A percentile compares a stretch with the other conserved stretches of the same genome.
Evolutionary conservation across 2,329 filamentous ascomycete genomes (phyloP).

Genomic region (Paradendryphiella salina): DNA sequence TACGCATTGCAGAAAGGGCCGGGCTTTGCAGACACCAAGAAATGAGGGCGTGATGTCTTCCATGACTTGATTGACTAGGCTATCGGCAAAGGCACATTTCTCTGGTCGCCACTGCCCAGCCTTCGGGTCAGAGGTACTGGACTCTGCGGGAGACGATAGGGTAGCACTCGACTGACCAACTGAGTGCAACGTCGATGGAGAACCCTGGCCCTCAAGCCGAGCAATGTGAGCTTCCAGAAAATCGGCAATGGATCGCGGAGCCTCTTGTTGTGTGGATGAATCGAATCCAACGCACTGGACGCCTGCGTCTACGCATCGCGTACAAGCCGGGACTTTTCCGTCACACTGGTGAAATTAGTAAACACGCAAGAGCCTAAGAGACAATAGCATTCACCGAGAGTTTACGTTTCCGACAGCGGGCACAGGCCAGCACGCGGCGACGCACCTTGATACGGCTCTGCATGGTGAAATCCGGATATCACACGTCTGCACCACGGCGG

Average conservation of each 20-base stretch:
- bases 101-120: conserved; percentile 20
- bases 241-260: conserved; percentile 41
- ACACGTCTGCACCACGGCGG: conserved; percentile 17
- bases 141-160: conserved; percentile 35
- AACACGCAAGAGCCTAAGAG: conserved; percentile 1
- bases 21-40: conserved; percentile 41
- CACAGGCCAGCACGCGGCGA: conserved; percentile 43
- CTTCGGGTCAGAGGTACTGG: conserved; percentile 26
- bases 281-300: conserved; percentile 43
- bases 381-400: conserved; percentile 33
- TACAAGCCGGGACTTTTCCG: conserved; percentile 43
- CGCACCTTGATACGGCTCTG: conserved; percentile 42
- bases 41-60: conserved; percentile 43
- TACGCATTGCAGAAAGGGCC: conserved; percentile 41
- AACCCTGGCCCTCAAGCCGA: conserved; percentile 27
- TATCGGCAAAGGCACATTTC: conserved; percentile 37
- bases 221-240: conserved; percentile 42
- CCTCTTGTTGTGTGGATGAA: conserved; percentile 39
- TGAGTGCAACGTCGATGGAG: conserved; percentile 20
- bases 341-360: conserved; percentile 34
- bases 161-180: conserved; percentile 19
- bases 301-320: conserved; percentile 39
- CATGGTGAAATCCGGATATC: conserved; percentile 27
- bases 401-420: conserved; percentile 43
- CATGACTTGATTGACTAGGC: conserved; percentile 42